A percentile compares a stretch with the other conserved stretches of the same genome.
Evolutionary conservation across 2,329 filamentous ascomycete genomes (phyloP).

Genomic region (Zasmidium angulare): DNA sequence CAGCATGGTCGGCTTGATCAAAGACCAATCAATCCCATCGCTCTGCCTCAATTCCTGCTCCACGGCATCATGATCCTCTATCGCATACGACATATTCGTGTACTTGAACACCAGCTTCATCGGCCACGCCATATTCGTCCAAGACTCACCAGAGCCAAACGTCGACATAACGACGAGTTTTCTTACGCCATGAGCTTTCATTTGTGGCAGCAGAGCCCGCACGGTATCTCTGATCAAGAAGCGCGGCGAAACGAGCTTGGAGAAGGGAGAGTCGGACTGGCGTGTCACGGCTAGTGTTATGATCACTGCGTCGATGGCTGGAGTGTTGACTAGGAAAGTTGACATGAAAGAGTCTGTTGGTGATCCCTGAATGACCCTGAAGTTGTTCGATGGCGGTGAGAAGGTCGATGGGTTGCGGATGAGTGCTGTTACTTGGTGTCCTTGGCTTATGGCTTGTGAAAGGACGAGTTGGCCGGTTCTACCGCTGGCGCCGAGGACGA

Average conservation of each 20-base stretch:
- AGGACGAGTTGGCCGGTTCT: constrained; percentile 49
- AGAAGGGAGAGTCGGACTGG: constrained; percentile 49
- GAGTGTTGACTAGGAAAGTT: constrained; percentile 39
- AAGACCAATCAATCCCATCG: constrained; percentile 40
- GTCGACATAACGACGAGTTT: constrained; percentile 54
- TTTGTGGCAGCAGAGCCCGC: constrained; percentile 38
- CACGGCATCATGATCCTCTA: constrained; percentile 49
- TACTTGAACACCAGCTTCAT: background rate
- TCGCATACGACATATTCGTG: background rate
- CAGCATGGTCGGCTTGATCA: constrained; percentile 49
- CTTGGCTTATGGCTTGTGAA: constrained; percentile 39
- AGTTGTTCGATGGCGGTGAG: constrained; percentile 11
- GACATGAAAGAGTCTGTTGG: constrained; percentile 13
- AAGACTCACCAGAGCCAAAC: constrained; percentile 52
- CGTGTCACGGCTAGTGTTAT: constrained; percentile 52
- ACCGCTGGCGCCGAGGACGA: constrained; percentile 51
- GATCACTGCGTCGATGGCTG: constrained; percentile 41
- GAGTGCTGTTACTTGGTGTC: constrained; percentile 49
- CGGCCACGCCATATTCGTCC: constrained; percentile 39
- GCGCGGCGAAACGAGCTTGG: constrained; percentile 44
- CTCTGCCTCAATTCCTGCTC: constrained; percentile 43
- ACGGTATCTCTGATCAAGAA: constrained; percentile 50
- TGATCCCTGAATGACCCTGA: constrained; percentile 37
- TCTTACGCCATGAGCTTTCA: constrained; percentile 38
- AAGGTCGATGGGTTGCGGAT: constrained; percentile 43